Percentiles rank a stretch among this genome's conserved stretches.
These are phyloP conservation scores for Metschnikowia amazonensis DNA, from an alignment of 805 yeast species.

Conservation along the genomic window DNA sequence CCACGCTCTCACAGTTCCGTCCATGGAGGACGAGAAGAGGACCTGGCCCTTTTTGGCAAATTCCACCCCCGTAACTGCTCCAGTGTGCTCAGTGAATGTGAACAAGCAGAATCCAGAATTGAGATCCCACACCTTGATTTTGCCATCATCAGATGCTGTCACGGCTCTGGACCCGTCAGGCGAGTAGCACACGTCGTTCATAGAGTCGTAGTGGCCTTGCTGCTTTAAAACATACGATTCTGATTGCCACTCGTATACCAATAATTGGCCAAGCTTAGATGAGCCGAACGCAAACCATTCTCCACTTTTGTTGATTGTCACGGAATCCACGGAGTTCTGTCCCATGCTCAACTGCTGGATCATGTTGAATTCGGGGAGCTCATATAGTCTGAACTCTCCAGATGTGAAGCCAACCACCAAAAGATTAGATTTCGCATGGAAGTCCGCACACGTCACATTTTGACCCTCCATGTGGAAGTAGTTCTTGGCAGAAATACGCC, in stretches of 20 bases:
- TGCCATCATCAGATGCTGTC: slow-evolving; percentile 96
- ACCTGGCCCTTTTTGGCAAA: slow-evolving; percentile 91
- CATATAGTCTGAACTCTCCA: slow-evolving; percentile 90
- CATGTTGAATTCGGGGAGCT: slow-evolving; percentile 72
- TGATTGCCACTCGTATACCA: slow-evolving; percentile 98
- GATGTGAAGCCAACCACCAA: slow-evolving; percentile 84
- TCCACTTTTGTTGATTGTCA: slow-evolving; percentile 74
- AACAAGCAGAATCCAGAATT: slow-evolving; percentile 87
- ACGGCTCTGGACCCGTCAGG: slow-evolving; percentile 93
- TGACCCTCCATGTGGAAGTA: slow-evolving; percentile 64
- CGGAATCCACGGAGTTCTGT: slow-evolving; percentile 81
- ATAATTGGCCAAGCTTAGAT: slow-evolving; percentile 79
- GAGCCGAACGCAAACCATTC: slow-evolving; percentile 99
- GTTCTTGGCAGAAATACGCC: slow-evolving; percentile 81
- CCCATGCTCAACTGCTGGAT: slow-evolving; percentile 91
- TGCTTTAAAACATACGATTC: slow-evolving; percentile 93
- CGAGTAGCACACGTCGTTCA: slow-evolving; percentile 79
- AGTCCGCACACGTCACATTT: slow-evolving; percentile 74
- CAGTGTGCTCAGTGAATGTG: slow-evolving; percentile 86
- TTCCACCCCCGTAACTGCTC: slow-evolving; percentile 82
- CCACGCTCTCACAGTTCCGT: slow-evolving; percentile 98
- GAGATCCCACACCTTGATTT: slow-evolving; percentile 94
- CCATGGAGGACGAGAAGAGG: slow-evolving; percentile 83
- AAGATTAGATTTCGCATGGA: slow-evolving; percentile 67
- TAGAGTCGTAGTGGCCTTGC: slow-evolving; percentile 94